phyloP scores from a whole-genome alignment of 805 yeast species.

The Candida sakaeoensis region DNA sequence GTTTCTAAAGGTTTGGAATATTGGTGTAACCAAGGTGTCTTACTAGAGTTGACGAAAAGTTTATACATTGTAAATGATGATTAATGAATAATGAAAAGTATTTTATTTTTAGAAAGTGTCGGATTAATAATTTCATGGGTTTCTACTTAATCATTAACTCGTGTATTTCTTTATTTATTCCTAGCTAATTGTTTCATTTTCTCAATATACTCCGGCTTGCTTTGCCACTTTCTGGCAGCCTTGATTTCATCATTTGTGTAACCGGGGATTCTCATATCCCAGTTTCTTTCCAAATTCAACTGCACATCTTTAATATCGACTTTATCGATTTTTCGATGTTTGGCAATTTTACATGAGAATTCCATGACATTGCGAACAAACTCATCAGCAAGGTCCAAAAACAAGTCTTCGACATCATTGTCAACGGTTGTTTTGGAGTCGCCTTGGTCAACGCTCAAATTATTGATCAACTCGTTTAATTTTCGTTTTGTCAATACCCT shows the following conservation, averaged over 20 bases:
- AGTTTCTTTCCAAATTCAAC: slow-evolving; percentile 83
- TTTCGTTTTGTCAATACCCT: slow-evolving; percentile 87
- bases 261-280: slow-evolving; percentile 95
- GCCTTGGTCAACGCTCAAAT: slow-evolving; percentile 81
- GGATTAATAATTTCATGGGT: neutral
- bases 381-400: slow-evolving; percentile 92
- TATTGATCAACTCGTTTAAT: slow-evolving; percentile 77
- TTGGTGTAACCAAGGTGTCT: slow-evolving; percentile 63
- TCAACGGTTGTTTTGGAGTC: slow-evolving; percentile 87
- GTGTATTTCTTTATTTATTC: slow-evolving; percentile 2
- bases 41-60: slow-evolving; percentile 35
- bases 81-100: too few relatives aligned
- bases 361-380: slow-evolving; percentile 86
- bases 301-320: slow-evolving; percentile 88
- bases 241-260: slow-evolving; percentile 87
- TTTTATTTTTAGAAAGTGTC: too few relatives aligned
- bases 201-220: slow-evolving; percentile 58
- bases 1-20: slow-evolving; percentile 42
- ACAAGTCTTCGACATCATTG: slow-evolving; percentile 90
- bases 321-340: slow-evolving; percentile 84
- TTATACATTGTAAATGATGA: slow-evolving; percentile 39
- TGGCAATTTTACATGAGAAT: slow-evolving; percentile 92
- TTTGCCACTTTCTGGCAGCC: slow-evolving; percentile 67
- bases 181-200: slow-evolving; percentile 34
- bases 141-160: slow-evolving; percentile 33